Conservation (phyloP, 306 rosid species). For the Datisca glomerata region DNA sequence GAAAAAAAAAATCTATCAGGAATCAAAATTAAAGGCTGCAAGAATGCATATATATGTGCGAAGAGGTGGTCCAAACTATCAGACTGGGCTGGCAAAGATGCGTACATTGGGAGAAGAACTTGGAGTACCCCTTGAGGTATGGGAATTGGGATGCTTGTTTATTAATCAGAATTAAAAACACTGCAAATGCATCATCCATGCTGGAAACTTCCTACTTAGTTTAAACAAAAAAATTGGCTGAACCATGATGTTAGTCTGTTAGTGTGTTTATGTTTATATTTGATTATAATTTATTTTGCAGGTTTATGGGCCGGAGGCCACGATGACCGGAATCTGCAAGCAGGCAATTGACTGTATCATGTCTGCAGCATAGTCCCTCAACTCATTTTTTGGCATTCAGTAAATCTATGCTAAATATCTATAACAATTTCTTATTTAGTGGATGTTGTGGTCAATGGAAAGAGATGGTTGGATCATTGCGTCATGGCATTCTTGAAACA, state of each 20-base stretch:
- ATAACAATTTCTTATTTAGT: too few relatives aligned
- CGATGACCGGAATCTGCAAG: conserved; percentile 86
- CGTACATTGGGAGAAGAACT: conserved; percentile 65
- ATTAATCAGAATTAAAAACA: background rate
- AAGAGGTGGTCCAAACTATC: conserved; percentile 90
- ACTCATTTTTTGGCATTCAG: too few relatives aligned
- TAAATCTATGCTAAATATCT: too few relatives aligned
- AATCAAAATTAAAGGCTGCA: conserved; percentile 64
- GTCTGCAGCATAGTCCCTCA: conserved; percentile 22
- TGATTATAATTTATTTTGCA: conserved; percentile 2
- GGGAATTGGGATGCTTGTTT: conserved; percentile 5
- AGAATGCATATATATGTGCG: conserved; percentile 72
- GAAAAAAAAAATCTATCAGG: conserved; percentile 21
- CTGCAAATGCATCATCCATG: background rate
- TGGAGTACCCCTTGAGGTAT: conserved; percentile 74
- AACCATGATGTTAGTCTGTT: too few relatives aligned
- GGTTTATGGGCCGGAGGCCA: conserved; percentile 85
- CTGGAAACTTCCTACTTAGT: background rate
- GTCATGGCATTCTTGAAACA: too few relatives aligned
- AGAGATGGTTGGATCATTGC: too few relatives aligned
- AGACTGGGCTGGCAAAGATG: conserved; percentile 71
- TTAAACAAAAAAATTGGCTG: too few relatives aligned
- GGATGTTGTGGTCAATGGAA: too few relatives aligned
- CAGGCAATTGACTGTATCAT: conserved; percentile 73
- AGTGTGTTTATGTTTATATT: too few relatives aligned